Conservation (phyloP, 1,284 basidiomycete genomes). For the Vanrija pseudolonga region DNA sequence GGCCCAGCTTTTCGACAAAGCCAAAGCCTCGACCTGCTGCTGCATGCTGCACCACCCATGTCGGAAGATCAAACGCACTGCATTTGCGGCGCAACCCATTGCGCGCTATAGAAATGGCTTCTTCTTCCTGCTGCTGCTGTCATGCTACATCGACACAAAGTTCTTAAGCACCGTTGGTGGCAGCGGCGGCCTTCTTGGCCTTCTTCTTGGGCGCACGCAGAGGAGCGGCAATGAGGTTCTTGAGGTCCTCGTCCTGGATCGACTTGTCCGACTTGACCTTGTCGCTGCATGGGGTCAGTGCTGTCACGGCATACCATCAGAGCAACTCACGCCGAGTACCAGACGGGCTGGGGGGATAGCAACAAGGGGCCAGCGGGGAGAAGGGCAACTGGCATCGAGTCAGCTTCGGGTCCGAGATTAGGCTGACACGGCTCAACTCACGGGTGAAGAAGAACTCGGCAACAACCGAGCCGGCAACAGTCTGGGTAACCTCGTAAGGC, state of each 20-base stretch:
- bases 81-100: too few species aligned
- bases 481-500: constrained; percentile 57
- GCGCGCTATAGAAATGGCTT: too few species aligned
- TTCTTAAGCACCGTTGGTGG: constrained; percentile 1
- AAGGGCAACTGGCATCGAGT: constrained; percentile 67
- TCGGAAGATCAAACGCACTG: too few species aligned
- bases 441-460: constrained; percentile 91
- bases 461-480: constrained; percentile 72
- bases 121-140: too few species aligned
- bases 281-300: constrained; percentile 45
- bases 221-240: constrained; percentile 69
- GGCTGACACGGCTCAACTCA: constrained; percentile 18
- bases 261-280: constrained; percentile 76
- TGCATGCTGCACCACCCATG: too few species aligned
- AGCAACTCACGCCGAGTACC: constrained; percentile 72
- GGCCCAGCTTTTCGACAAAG: too few species aligned
- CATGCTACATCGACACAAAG: not conserved
- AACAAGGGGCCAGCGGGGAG: constrained; percentile 77
- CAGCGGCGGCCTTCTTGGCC: constrained; percentile 71
- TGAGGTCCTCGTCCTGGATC: constrained; percentile 79
- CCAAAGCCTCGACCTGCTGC: too few species aligned
- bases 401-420: not conserved
- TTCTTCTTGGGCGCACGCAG: constrained; percentile 88
- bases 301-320: not conserved
- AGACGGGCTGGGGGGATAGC: constrained; percentile 78